Evolutionary conservation across 2,329 filamentous ascomycete genomes (phyloP), one percentile per base, ranked within the genome.

Genomic region (Talaromyces sp.): DNA sequence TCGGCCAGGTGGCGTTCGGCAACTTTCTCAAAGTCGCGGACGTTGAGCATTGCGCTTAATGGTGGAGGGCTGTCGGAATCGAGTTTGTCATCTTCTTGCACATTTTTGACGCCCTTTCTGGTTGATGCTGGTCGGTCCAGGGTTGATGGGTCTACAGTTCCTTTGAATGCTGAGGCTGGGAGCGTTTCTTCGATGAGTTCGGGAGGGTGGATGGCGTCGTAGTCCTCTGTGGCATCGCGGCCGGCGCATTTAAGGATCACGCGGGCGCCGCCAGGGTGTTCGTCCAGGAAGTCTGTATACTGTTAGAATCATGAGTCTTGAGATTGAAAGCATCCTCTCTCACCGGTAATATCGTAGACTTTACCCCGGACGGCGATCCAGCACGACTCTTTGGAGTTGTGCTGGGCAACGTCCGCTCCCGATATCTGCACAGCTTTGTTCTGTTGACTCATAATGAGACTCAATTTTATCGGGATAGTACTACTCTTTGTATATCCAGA

Each of bases 331-430:
- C 43, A 65, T 5, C 11, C 68, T n/a, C 5, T 13, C 27, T 27
- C 13, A 72, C 76, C 78, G 2, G 82, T 84, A 5, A 78, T 78
- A 70, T 84, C 82, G 68, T 84, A 84, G 4, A 84, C 82, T 54
- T 81, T 82, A 1, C 78, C 79, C 64, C 83, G 79, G 3, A 85
- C 77, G 0, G 81, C 80, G 10, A 85, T 75, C 83, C 83, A 85
- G 67, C 82, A 83, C 58, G 84, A 82, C 10, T 80, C 72, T 61
- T 78, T 76, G 14, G 68, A 78, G 39, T 79, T 77, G 65, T 85
- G 84, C 65, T 78, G 82, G 70, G 81, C 79, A 31, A 85, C 79
- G 67, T 85, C 82, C 33, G 81, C 74, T 4, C 60, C 64, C 6
- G 59, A 47, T 52, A 65, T 39, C 11, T 24, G 31, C 4, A 47